These are phyloP conservation scores for Solanum aculeatissimum DNA, from an alignment of 305 asterid genomes.

Conservation along the genomic window DNA sequence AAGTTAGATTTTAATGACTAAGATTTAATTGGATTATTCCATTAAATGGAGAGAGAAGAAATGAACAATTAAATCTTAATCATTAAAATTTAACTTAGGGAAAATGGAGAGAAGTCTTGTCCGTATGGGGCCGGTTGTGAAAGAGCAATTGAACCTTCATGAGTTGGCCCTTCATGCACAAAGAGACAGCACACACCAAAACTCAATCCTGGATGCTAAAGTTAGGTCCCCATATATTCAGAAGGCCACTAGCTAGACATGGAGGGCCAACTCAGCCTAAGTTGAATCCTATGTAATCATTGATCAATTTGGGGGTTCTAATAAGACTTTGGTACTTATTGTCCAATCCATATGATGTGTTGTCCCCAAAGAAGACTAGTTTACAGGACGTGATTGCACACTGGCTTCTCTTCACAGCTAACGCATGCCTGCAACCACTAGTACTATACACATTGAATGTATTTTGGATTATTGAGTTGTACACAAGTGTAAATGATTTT, in stretches of 20 bases:
- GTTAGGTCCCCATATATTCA: not conserved
- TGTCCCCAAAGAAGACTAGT: not conserved
- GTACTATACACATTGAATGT: not conserved
- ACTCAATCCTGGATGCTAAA: not conserved
- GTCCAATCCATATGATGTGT: not conserved
- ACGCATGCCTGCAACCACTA: not conserved
- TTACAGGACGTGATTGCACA: not conserved
- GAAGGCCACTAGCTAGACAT: not conserved
- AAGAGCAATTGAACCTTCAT: not conserved
- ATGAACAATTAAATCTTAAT: too few relatives aligned
- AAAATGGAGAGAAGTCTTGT: too few relatives aligned
- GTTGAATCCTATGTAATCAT: not conserved
- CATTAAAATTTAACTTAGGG: too few relatives aligned
- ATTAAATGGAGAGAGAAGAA: too few relatives aligned
- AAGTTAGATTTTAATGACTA: too few relatives aligned
- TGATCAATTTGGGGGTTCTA: not conserved
- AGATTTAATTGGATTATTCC: too few relatives aligned
- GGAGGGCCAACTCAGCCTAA: not conserved
- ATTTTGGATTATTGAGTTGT: not conserved
- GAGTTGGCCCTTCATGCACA: too few relatives aligned
- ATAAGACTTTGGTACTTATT: not conserved
- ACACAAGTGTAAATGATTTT: not conserved
- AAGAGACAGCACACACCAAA: not conserved
- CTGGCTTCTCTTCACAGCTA: not conserved
- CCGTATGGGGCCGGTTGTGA: not conserved